These are phyloP conservation scores for Erodium texanum DNA, from an alignment of 441 rosid species.

Conservation along the genomic window DNA sequence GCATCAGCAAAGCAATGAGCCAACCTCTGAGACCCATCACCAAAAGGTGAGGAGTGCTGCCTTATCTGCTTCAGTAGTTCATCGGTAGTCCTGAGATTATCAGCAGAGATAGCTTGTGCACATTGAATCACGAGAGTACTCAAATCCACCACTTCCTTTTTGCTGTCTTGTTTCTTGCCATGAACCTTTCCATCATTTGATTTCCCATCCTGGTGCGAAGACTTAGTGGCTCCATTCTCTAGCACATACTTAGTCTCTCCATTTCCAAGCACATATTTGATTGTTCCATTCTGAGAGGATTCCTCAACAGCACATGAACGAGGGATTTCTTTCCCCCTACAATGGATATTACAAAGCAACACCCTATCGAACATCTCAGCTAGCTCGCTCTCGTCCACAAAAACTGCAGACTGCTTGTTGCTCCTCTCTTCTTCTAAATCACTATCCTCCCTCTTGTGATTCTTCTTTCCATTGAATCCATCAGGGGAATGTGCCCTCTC, in stretches of 20 bases:
- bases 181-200: neutral
- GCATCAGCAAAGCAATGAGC: slow-evolving; percentile 4
- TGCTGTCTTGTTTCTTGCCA: neutral
- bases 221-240: neutral
- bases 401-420: neutral
- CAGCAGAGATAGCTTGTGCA: slow-evolving; percentile 2
- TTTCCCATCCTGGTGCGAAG: neutral
- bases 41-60: neutral
- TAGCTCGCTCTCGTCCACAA: neutral
- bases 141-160: slow-evolving; percentile 3
- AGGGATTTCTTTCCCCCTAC: slow-evolving; percentile 12
- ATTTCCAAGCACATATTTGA: slow-evolving; percentile 1
- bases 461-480: slow-evolving; percentile 19
- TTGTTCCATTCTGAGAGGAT: slow-evolving; percentile 3
- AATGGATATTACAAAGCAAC: slow-evolving; percentile 4
- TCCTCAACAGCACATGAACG: neutral
- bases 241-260: neutral
- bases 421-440: slow-evolving; percentile 6
- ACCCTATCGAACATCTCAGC: neutral
- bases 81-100: neutral
- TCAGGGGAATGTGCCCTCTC: neutral
- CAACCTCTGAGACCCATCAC: slow-evolving; percentile 8
- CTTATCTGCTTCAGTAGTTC: slow-evolving; percentile 3
- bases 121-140: neutral
- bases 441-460: slow-evolving; percentile 5